Conservation (phyloP, 2,329 filamentous ascomycete species). For the Byssochlamys sp. region DNA sequence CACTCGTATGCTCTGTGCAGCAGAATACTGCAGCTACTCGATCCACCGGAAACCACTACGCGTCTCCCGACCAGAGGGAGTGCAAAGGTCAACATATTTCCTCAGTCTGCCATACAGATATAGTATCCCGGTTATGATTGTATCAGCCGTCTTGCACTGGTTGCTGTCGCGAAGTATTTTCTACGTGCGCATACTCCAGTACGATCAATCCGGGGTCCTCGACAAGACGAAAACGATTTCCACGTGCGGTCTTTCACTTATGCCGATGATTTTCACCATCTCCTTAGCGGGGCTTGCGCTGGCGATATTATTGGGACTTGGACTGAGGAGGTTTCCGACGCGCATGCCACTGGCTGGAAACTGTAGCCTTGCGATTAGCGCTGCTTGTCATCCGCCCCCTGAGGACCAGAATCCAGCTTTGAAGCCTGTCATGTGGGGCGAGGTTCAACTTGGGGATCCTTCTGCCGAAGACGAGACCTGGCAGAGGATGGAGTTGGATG, state of each 20-base stretch:
- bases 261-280: background rate
- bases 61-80: constrained; percentile 31
- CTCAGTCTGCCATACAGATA: constrained; percentile 40
- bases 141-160: constrained; percentile 38
- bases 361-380: constrained; percentile 5
- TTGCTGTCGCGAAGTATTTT: constrained; percentile 41
- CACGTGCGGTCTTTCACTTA: background rate
- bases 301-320: background rate
- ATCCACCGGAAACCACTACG: constrained; percentile 31
- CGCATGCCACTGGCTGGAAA: constrained; percentile 2
- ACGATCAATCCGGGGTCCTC: constrained; percentile 3
- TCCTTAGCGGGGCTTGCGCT: background rate
- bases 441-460: background rate
- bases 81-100: constrained; percentile 37
- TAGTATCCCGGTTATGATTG: constrained; percentile 29
- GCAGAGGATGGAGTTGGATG: too few species aligned
- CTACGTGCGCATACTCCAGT: constrained; percentile 26
- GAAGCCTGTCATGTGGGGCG: constrained; percentile 4
- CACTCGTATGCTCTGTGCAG: constrained; percentile 39
- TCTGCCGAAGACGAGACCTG: too few species aligned
- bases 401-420: constrained; percentile 1
- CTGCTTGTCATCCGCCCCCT: constrained; percentile 4
- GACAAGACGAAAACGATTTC: constrained; percentile 23
- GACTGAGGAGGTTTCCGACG: background rate
- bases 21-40: constrained; percentile 41